A percentile compares a stretch with the other conserved stretches of the same genome.
phyloP scores from a whole-genome alignment of 2,329 filamentous ascomycete species.

The Dactylellina haptotyla region DNA sequence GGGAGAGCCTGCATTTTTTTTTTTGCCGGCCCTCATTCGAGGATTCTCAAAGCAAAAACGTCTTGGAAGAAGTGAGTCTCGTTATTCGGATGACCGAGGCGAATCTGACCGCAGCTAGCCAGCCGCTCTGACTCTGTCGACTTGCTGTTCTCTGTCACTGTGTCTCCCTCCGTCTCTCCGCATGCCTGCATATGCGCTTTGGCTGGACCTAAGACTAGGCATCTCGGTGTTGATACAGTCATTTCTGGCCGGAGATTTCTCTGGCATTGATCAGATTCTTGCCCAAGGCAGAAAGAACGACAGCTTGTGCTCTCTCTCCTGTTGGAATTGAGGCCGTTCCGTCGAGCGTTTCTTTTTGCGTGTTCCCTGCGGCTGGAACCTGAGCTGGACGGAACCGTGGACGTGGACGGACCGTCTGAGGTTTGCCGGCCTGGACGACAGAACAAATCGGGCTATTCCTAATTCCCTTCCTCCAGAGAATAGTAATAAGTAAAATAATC shows the following conservation, averaged over 20 bases:
- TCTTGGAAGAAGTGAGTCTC: not conserved
- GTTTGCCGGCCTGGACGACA: too few species aligned
- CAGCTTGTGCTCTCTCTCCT: slow-evolving; percentile 1
- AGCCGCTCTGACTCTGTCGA: slow-evolving; percentile 37
- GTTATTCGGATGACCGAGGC: slow-evolving; percentile 35
- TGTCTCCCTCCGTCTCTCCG: too few species aligned
- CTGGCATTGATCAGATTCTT: slow-evolving; percentile 6
- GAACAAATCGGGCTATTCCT: not conserved
- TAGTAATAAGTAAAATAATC: too few species aligned
- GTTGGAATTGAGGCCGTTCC: slow-evolving; percentile 22
- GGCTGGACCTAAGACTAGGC: not conserved
- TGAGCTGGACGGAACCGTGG: slow-evolving; percentile 26
- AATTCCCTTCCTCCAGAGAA: too few species aligned
- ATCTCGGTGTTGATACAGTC: slow-evolving; percentile 6
- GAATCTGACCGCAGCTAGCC: slow-evolving; percentile 39
- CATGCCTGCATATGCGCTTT: too few species aligned
- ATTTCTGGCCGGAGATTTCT: slow-evolving; percentile 18
- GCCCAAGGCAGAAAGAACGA: too few species aligned
- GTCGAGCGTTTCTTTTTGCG: slow-evolving; percentile 24
- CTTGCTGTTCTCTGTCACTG: slow-evolving; percentile 12
- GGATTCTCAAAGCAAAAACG: not conserved
- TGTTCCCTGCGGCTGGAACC: slow-evolving; percentile 44
- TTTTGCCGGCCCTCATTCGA: too few species aligned
- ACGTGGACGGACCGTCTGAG: too few species aligned
- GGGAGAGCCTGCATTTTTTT: too few species aligned